A percentile compares a stretch with the other conserved stretches of the same genome.
Evolutionary conservation across 2,329 filamentous ascomycete species (phyloP).

Genomic region (Basipetospora chlamydospora): DNA sequence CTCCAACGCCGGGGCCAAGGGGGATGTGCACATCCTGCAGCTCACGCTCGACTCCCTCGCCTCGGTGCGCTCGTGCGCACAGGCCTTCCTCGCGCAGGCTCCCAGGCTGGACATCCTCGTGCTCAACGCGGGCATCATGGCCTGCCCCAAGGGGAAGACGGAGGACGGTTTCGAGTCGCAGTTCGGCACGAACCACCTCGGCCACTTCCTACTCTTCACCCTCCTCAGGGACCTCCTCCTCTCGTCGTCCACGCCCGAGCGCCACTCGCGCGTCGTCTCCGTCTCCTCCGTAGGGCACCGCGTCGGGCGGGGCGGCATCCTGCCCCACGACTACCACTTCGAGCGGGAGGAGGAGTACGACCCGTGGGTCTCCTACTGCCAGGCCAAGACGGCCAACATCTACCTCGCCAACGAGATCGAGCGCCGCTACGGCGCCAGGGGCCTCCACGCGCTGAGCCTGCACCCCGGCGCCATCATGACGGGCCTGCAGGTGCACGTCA

Average conservation of each 20-base stretch:
- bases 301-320: conserved; percentile 14
- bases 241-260: conserved; percentile 19
- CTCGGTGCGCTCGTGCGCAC: conserved; percentile 13
- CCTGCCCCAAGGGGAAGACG: conserved; percentile 8
- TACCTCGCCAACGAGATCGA: conserved; percentile 36
- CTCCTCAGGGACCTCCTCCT: conserved; percentile 30
- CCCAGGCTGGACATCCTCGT: conserved; percentile 12
- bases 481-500: conserved; percentile 3
- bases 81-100: conserved; percentile 9
- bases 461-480: conserved; percentile 29
- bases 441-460: conserved; percentile 27
- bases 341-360: conserved; percentile 17
- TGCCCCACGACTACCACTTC: conserved; percentile 20
- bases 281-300: conserved; percentile 29
- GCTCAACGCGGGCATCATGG: conserved; percentile 11
- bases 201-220: conserved; percentile 37
- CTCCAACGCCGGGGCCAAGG: neutral
- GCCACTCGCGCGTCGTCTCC: conserved; percentile 30
- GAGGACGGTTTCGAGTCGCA: conserved; percentile 20
- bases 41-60: conserved; percentile 14
- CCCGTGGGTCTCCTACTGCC: conserved; percentile 25
- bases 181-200: conserved; percentile 38
- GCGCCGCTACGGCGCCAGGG: conserved; percentile 26
- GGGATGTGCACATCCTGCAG: conserved; percentile 8
- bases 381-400: conserved; percentile 36